A percentile compares a stretch with the other conserved stretches of the same genome.
Conservation (phyloP, 495 filamentous ascomycete species). For the Penicillium ucsense region DNA sequence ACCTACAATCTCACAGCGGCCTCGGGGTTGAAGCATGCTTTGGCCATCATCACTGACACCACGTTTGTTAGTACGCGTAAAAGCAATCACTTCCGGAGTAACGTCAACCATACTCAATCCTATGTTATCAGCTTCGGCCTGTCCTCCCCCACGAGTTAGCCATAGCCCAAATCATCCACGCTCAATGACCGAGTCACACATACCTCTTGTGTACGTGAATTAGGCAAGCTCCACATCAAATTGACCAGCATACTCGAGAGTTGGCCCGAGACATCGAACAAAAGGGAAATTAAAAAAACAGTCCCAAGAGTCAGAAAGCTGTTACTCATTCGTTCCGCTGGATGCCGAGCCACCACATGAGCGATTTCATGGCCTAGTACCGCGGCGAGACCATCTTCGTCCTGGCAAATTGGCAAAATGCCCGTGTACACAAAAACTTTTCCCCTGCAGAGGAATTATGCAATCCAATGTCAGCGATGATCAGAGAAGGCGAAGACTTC, state of each 20-base stretch:
- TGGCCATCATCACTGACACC: slow-evolving; percentile 48
- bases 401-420: slow-evolving; percentile 60
- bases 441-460: slow-evolving; percentile 35
- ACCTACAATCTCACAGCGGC: slow-evolving; percentile 54
- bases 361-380: slow-evolving; percentile 91
- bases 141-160: background rate
- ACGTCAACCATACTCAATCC: slow-evolving; percentile 48
- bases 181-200: background rate
- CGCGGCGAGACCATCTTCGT: slow-evolving; percentile 69
- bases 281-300: slow-evolving; percentile 39
- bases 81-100: slow-evolving; percentile 22
- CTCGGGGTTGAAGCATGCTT: slow-evolving; percentile 61
- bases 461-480: slow-evolving; percentile 2
- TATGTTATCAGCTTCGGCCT: slow-evolving; percentile 76
- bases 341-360: slow-evolving; percentile 78
- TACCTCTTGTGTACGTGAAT: slow-evolving; percentile 59
- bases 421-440: slow-evolving; percentile 91
- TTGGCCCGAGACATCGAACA: slow-evolving; percentile 41
- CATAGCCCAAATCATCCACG: background rate
- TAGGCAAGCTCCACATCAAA: slow-evolving; percentile 56
- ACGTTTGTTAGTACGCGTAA: slow-evolving; percentile 10
- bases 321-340: slow-evolving; percentile 63
- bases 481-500: background rate
- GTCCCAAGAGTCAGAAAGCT: slow-evolving; percentile 46
- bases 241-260: slow-evolving; percentile 40